Conservation (phyloP, 2,329 filamentous ascomycete species). For the Dactylellina parvicollis region DNA sequence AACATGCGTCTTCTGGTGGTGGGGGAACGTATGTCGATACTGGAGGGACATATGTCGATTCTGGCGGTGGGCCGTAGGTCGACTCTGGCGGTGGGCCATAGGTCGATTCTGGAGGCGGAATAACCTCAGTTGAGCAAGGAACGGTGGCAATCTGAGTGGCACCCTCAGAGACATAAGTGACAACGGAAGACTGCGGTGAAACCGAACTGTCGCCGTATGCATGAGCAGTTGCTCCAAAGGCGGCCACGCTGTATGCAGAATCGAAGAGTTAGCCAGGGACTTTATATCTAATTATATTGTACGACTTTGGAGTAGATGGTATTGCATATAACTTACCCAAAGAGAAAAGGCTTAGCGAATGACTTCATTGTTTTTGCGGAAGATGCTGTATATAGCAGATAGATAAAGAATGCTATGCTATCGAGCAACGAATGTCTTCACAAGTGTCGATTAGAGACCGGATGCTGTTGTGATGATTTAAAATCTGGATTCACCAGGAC, state of each 20-base stretch:
- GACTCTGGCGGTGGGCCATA: slow-evolving; percentile 1
- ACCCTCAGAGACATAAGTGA: slow-evolving; percentile 10
- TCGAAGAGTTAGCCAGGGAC: neutral
- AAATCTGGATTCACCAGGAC: neutral
- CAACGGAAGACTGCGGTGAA: neutral
- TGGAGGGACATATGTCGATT: neutral
- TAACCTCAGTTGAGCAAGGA: neutral
- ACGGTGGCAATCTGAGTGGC: neutral
- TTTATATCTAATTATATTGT: neutral
- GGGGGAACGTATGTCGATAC: too few relatives aligned
- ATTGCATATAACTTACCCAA: slow-evolving; percentile 11
- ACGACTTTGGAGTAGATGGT: neutral
- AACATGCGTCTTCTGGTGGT: neutral
- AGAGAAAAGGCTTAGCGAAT: slow-evolving; percentile 14
- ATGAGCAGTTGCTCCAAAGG: neutral
- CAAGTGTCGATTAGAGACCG: neutral
- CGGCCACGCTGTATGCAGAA: neutral
- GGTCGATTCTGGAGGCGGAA: neutral
- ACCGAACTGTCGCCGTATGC: neutral
- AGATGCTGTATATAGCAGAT: neutral
- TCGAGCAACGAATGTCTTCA: neutral
- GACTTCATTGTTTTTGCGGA: slow-evolving; percentile 22
- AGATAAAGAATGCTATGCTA: slow-evolving; percentile 6
- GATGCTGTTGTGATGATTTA: neutral
- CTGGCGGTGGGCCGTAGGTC: neutral